Base-by-base conservation (phyloP, 192 early-diverging fungal genomes). In the Podila verticillata region DNA sequence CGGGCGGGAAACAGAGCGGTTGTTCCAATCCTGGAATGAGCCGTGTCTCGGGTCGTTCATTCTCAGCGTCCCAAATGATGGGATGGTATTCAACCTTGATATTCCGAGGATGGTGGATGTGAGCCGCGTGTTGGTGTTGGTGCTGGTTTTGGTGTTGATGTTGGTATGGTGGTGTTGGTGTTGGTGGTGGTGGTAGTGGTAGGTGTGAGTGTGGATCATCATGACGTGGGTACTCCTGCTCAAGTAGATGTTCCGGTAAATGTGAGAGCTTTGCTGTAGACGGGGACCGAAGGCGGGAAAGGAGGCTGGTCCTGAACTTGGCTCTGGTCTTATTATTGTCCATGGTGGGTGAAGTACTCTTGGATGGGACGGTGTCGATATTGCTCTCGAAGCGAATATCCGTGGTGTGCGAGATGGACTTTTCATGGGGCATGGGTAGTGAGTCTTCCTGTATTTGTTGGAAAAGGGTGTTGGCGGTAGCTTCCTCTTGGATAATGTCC, bases 41-140 rank as follows among this genome's bases (percentile, higher is more conserved):
- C 29, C 66, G 32, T 22, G 60, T 62, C 30, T 74, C 73, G 24
- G 73, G 65, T 22, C 39, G 65, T 30, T 47, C 47, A 10, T 36
- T 66, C 22, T 74, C 73, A 2, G 34, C 61, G 28, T 74, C 65
- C 73, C 73, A 74, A 2, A 74, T 26, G n/a, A 74, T 61, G 26
- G 73, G 73, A 3, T 67, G 54, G 29, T 62, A 57, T 32, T 74
- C 73, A 48, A 74, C 60, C 51, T 48, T 62, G 61, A 35, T 62
- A 6, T 62, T 32, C 10, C 61, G 28, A n/a, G 20, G 28, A 34
- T 62, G 61, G 61, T 62, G 61, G 34, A 5, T 19, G 58, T 32
- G 26, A 32, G 26, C n/a, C n/a, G n/a, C 30, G 29, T 60, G 12
- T 32, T 17, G 58, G 61, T 36, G 17, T 36, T 22, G 19, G 34